Conservation (phyloP, 176 grass and related monocot genomes). For the Zea luxurians region DNA sequence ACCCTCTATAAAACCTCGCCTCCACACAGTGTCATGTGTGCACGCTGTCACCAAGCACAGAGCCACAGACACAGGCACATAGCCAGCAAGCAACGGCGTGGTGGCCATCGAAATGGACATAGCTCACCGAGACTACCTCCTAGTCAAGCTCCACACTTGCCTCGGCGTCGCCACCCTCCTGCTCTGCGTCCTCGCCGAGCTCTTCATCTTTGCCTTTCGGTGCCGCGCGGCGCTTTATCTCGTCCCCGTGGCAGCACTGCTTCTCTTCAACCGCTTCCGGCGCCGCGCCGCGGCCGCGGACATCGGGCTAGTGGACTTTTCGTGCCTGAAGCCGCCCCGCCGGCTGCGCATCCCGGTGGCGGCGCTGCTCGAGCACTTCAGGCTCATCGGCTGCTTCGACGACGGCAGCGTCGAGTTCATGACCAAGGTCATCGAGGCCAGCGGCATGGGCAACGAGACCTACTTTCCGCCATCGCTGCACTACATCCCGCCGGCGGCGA, state of each 20-base stretch:
- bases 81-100: background rate
- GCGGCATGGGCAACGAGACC: slow-evolving; percentile 84
- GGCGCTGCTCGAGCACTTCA: slow-evolving; percentile 51
- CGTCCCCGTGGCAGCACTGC: slow-evolving; percentile 34
- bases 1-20: slow-evolving; percentile 5
- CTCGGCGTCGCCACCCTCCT: slow-evolving; percentile 23
- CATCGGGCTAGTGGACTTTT: slow-evolving; percentile 60
- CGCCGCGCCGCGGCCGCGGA: background rate
- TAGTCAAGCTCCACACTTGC: slow-evolving; percentile 3
- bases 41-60: background rate
- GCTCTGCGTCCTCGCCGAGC: slow-evolving; percentile 44
- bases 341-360: slow-evolving; percentile 49
- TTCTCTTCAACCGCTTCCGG: slow-evolving; percentile 31
- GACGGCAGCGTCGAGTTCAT: slow-evolving; percentile 69
- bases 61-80: background rate
- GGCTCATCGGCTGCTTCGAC: slow-evolving; percentile 69
- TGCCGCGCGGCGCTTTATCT: slow-evolving; percentile 22
- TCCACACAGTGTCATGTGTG: background rate
- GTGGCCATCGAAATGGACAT: background rate
- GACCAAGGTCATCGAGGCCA: slow-evolving; percentile 52
- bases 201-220: slow-evolving; percentile 26
- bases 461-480: slow-evolving; percentile 64
- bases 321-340: slow-evolving; percentile 62
- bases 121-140: slow-evolving; percentile 19
- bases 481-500: slow-evolving; percentile 50